Evolutionary conservation across 78 protist genomes (phyloP).

Genomic region (Capsaspora owczarzaki): DNA sequence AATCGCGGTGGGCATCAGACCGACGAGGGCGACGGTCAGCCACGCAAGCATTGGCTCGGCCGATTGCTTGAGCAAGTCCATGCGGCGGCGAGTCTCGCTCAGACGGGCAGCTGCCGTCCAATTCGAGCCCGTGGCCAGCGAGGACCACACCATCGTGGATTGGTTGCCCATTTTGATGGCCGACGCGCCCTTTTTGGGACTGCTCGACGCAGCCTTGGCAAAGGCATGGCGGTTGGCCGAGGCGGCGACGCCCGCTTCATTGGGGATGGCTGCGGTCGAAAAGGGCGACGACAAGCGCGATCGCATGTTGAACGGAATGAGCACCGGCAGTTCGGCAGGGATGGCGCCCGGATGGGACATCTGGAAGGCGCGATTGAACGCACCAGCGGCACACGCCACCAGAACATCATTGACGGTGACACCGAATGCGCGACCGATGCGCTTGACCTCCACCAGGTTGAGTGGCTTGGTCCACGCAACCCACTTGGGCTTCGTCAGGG

Average conservation of each 20-base stretch:
- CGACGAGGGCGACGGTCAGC: not conserved
- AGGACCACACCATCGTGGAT: not conserved
- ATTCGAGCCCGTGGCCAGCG: not conserved
- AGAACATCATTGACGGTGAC: not conserved
- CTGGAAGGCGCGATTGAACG: not conserved
- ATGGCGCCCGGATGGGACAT: not conserved
- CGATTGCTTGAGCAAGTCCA: not conserved
- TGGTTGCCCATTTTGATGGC: too few relatives aligned
- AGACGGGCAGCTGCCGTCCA: too few relatives aligned
- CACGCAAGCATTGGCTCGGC: not conserved
- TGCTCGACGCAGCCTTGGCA: too few relatives aligned
- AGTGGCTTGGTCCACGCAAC: not conserved
- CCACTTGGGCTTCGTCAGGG: not conserved
- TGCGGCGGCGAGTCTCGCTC: not conserved
- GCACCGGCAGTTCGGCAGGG: not conserved
- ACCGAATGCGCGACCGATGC: not conserved
- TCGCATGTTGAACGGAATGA: slow-evolving; percentile 7
- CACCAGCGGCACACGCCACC: not conserved
- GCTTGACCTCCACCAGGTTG: not conserved
- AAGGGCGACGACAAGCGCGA: not conserved
- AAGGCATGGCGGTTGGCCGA: too few relatives aligned
- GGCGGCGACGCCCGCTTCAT: not conserved
- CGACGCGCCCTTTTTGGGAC: too few relatives aligned
- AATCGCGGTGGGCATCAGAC: not conserved
- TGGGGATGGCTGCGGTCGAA: too few relatives aligned